phyloP scores from a whole-genome alignment of 305 asterid species.

The Salvia sclarea region DNA sequence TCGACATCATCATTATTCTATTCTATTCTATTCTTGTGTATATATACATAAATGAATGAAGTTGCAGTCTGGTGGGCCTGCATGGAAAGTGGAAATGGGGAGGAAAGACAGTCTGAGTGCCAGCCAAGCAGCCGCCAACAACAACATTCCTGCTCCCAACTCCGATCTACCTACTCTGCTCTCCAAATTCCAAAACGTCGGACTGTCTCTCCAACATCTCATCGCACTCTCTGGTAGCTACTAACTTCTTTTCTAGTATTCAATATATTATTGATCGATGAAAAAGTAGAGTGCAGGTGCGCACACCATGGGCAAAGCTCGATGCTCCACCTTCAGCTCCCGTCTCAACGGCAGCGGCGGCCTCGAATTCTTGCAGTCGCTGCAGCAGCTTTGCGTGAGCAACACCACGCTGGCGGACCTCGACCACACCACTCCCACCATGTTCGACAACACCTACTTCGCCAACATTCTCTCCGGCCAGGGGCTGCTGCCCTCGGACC shows the following conservation, averaged over 20 bases:
- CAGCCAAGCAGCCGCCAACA: conserved; percentile 59
- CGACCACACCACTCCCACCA: conserved; percentile 51
- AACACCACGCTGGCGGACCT: conserved; percentile 61
- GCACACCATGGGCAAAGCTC: conserved; percentile 77
- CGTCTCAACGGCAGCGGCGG: conserved; percentile 39
- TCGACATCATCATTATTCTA: too few species aligned
- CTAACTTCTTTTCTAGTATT: too few species aligned
- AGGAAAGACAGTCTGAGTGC: conserved; percentile 63
- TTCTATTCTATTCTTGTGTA: too few species aligned
- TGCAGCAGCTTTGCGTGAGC: conserved; percentile 57
- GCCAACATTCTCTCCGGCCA: conserved; percentile 60
- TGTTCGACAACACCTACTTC: conserved; percentile 66
- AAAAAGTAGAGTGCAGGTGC: too few species aligned
- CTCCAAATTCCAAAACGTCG: conserved; percentile 61
- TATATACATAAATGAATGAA: not conserved
- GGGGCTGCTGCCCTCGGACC: conserved; percentile 69
- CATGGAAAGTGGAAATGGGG: conserved; percentile 82
- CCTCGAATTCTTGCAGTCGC: conserved; percentile 51
- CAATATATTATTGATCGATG: too few species aligned
- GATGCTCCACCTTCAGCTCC: conserved; percentile 59
- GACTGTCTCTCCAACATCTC: conserved; percentile 65
- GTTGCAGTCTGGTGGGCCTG: conserved; percentile 72
- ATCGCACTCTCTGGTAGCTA: conserved; percentile 84
- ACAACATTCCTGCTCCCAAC: conserved; percentile 73
- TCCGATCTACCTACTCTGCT: conserved; percentile 61